Base-by-base conservation (phyloP, 2,329 filamentous ascomycete genomes). In the Arthrobotrys entomopaga region DNA sequence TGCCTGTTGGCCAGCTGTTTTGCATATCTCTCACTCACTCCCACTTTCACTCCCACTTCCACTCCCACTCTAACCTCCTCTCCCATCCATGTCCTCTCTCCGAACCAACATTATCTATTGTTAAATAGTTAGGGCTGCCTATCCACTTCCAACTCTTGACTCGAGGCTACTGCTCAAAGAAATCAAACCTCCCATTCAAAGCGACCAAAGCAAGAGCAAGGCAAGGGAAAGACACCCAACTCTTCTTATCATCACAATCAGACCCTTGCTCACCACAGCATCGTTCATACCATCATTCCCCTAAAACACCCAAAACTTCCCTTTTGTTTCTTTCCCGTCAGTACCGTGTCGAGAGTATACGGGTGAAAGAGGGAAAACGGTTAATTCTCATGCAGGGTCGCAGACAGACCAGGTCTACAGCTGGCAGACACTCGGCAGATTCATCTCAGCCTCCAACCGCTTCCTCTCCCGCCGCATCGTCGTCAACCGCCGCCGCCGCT, bases 371-470 rank as follows among this genome's bases (percentile, higher is more conserved):
- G 38, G 16, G 57, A 8, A n/a, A 56, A 66, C 50, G 56, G 60
- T 66, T 73, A 73, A 73, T 65, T 73, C 69, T 73, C 69, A 73
- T 73, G 69, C 67, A 73, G 67, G 60, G 61, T 66, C 69, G 69
- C 69, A 73, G 69, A 66, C 69, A 73, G 56, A 73, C 69, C 64
- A 58, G 69, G 69, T 73, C 69, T 65, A 66, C 69, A 66, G 63
- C 61, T 73, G 69, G 69, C 69, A 73, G 69, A 66, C 69, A 73
- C 61, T 73, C 69, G 56, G 69, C 61, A 73, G 69, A 73, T 73
- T 66, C 69, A 58, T 73, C 61, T 56, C 69, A 73, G 61, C 69
- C 69, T 66, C 61, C 69, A 29, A 56, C 56, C 43, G 42, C 22
- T 61, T 52, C 64, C 20, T 58, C 69, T 26, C 24, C 50, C 8